Conservation (phyloP, 1,284 basidiomycete species). For the Caloboletus firmus region DNA sequence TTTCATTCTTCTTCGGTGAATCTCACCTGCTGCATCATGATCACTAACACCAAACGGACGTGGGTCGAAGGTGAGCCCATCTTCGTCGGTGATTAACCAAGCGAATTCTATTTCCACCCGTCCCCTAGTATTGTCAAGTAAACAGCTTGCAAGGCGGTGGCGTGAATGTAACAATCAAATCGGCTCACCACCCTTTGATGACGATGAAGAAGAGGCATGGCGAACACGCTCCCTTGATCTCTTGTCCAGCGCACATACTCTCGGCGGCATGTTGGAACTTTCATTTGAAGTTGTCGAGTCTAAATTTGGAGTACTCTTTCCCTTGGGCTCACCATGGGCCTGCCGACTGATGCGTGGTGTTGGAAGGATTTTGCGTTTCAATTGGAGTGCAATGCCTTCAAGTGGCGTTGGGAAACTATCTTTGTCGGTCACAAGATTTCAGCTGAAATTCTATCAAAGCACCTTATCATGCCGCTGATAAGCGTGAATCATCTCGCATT, state of each 20-base stretch:
- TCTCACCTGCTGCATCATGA: constrained; percentile 55
- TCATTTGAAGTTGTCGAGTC: constrained; percentile 59
- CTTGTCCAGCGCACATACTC: constrained; percentile 55
- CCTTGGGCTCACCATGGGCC: not conserved
- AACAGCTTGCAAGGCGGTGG: constrained; percentile 68
- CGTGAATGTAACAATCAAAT: constrained; percentile 49
- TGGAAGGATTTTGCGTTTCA: constrained; percentile 64
- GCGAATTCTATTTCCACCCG: constrained; percentile 14
- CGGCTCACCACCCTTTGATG: constrained; percentile 30
- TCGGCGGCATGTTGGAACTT: constrained; percentile 56
- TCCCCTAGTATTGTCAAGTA: constrained; percentile 52
- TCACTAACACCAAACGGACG: constrained; percentile 71
- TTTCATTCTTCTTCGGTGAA: constrained; percentile 56
- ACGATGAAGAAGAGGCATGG: constrained; percentile 56
- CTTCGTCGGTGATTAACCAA: constrained; percentile 22
- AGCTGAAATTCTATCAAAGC: constrained; percentile 69
- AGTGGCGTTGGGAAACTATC: constrained; percentile 76
- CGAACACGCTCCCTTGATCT: constrained; percentile 51
- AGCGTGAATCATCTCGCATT: constrained; percentile 67
- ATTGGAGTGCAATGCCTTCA: constrained; percentile 57
- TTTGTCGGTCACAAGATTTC: constrained; percentile 61
- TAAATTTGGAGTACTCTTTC: constrained; percentile 51
- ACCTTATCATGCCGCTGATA: constrained; percentile 73
- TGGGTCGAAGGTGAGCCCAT: constrained; percentile 67
- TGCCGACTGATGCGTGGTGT: constrained; percentile 15